phyloP scores from a whole-genome alignment of 2,329 filamentous ascomycete species.

The Didymosphaeria variabile region DNA sequence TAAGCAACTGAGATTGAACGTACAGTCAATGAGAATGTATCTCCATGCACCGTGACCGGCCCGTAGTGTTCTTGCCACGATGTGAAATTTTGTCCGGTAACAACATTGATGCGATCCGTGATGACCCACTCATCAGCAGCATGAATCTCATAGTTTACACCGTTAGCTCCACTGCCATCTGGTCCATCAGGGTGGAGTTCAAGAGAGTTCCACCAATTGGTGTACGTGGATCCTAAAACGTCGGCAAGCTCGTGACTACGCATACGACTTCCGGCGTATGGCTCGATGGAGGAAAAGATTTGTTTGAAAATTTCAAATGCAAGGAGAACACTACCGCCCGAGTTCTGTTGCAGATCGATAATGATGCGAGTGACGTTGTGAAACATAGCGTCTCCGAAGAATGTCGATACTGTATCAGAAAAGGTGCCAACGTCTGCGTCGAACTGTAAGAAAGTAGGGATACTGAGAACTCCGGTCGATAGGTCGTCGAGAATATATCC shows the following conservation, averaged over 20 bases:
- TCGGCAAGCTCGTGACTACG: conserved; percentile 49
- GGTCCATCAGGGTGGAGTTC: too few species aligned
- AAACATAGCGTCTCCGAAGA: conserved; percentile 57
- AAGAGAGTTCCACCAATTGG: not conserved
- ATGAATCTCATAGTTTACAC: conserved; percentile 1
- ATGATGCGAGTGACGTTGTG: conserved; percentile 62
- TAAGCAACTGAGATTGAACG: too few species aligned
- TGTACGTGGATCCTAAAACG: conserved; percentile 26
- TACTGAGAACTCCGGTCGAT: conserved; percentile 53
- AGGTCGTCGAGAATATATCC: conserved; percentile 55
- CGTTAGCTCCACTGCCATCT: not conserved
- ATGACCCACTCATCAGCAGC: conserved; percentile 29
- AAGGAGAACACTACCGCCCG: conserved; percentile 57
- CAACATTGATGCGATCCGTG: conserved; percentile 26
- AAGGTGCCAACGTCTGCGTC: conserved; percentile 19
- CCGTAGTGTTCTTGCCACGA: conserved; percentile 54
- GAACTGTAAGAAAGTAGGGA: conserved; percentile 49
- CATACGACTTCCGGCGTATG: conserved; percentile 55
- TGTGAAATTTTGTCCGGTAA: conserved; percentile 43
- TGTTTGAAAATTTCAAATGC: conserved; percentile 53
- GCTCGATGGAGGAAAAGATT: conserved; percentile 57
- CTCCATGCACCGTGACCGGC: too few species aligned
- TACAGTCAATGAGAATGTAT: too few species aligned
- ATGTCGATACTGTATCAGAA: conserved; percentile 38
- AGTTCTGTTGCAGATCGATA: conserved; percentile 68